These are phyloP conservation scores for Tephrocybe sp. DNA, from an alignment of 768 basidiomycete species.

Conservation along the genomic window DNA sequence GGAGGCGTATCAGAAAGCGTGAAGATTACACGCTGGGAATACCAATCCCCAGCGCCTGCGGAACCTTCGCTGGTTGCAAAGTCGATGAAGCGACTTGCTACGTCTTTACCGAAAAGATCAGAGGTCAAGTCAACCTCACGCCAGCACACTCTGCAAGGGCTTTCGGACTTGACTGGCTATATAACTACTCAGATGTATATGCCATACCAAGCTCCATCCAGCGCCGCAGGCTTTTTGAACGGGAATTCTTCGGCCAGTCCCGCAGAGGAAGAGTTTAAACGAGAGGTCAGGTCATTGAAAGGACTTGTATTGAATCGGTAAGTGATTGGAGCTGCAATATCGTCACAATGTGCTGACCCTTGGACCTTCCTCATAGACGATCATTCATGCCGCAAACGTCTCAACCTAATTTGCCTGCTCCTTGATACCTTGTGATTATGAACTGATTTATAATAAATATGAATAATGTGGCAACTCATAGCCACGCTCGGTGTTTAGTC, in stretches of 20 bases:
- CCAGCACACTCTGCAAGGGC: conserved; percentile 62
- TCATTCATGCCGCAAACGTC: conserved; percentile 37
- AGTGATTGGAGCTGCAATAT: conserved; percentile 17
- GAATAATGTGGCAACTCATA: not conserved
- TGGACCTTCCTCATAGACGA: conserved; percentile 23
- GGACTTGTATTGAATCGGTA: conserved; percentile 76
- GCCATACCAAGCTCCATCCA: conserved; percentile 35
- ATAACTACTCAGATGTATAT: conserved; percentile 72
- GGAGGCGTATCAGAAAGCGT: conserved; percentile 20
- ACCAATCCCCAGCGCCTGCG: conserved; percentile 27
- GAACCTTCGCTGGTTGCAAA: conserved; percentile 35
- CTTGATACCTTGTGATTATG: not conserved
- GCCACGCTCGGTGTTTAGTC: too few species aligned
- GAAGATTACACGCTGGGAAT: conserved; percentile 35
- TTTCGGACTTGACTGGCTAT: conserved; percentile 77
- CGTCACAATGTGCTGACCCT: not conserved
- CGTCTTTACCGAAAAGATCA: conserved; percentile 32
- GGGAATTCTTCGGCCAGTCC: conserved; percentile 25
- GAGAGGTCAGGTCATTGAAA: conserved; percentile 76
- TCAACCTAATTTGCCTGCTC: conserved; percentile 13
- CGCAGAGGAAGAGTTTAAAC: conserved; percentile 66
- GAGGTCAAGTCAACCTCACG: conserved; percentile 33
- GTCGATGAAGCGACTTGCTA: conserved; percentile 33
- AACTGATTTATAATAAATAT: not conserved
- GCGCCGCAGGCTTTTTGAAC: conserved; percentile 25